Percentiles rank a stretch among this genome's conserved stretches.
Conservation (phyloP, 169 alveolate species). For the Perkinsus marinus region DNA sequence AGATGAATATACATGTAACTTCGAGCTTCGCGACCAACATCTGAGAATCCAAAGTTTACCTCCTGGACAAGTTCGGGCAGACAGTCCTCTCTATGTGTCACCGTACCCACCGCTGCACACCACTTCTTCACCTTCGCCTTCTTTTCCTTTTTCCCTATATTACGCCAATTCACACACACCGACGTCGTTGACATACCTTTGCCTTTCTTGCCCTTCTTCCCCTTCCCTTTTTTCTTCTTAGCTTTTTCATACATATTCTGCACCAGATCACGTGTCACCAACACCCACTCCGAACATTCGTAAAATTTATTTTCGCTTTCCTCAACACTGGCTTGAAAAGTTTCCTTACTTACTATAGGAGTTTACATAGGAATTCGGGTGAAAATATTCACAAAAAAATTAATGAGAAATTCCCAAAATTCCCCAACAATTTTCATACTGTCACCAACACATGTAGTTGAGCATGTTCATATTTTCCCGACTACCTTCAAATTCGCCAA, state of each 20-base stretch:
- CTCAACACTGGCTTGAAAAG: too few relatives aligned
- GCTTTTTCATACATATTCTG: background rate
- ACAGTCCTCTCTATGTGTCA: slow-evolving; percentile 38
- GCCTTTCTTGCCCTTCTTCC: slow-evolving; percentile 20
- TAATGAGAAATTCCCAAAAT: too few relatives aligned
- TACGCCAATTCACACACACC: background rate
- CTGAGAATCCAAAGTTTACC: slow-evolving; percentile 20
- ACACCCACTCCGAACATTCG: too few relatives aligned
- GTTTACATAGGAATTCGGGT: too few relatives aligned
- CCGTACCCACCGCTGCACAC: slow-evolving; percentile 42
- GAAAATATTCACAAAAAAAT: too few relatives aligned
- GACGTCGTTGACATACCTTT: background rate
- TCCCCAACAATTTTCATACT: too few relatives aligned
- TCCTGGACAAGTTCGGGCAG: slow-evolving; percentile 41
- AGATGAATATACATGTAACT: too few relatives aligned
- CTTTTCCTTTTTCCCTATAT: slow-evolving; percentile 28
- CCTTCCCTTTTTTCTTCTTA: slow-evolving; percentile 28
- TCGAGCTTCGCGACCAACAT: background rate
- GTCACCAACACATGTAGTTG: too few relatives aligned
- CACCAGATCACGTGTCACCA: background rate
- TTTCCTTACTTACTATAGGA: too few relatives aligned
- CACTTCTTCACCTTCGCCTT: slow-evolving; percentile 39
- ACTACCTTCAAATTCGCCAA: slow-evolving; percentile 38
- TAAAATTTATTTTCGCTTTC: too few relatives aligned
- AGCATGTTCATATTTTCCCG: too few relatives aligned